Evolutionary conservation across 352 stramenopile genomes (phyloP).

Genomic region (Pythium oligandrum): DNA sequence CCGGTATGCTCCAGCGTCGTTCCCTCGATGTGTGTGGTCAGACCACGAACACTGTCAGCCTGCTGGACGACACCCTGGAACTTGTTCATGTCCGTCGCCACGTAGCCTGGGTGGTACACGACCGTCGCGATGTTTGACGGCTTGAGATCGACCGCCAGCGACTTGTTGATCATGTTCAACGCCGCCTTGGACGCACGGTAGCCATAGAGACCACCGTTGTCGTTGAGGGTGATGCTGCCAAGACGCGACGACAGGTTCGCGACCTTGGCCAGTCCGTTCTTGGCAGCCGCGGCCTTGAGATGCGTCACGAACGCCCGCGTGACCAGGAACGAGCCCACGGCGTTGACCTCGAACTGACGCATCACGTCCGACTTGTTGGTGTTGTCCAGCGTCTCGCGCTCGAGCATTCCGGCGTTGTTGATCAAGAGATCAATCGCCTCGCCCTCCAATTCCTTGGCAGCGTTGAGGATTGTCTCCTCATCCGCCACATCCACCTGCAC

Average conservation of each 20-base stretch:
- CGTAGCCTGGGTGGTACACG: slow-evolving; percentile 45
- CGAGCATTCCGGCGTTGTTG: slow-evolving; percentile 59
- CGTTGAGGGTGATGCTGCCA: slow-evolving; percentile 45
- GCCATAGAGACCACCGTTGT: slow-evolving; percentile 38
- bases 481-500: slow-evolving; percentile 35
- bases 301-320: slow-evolving; percentile 42
- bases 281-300: slow-evolving; percentile 22
- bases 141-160: slow-evolving; percentile 36
- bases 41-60: slow-evolving; percentile 24
- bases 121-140: slow-evolving; percentile 32
- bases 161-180: slow-evolving; percentile 60
- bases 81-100: slow-evolving; percentile 43
- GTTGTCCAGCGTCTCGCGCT: slow-evolving; percentile 17
- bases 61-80: slow-evolving; percentile 21
- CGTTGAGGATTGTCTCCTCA: slow-evolving; percentile 32
- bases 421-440: slow-evolving; percentile 49
- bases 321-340: slow-evolving; percentile 49
- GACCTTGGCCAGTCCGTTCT: slow-evolving; percentile 22
- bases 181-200: slow-evolving; percentile 68
- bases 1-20: slow-evolving; percentile 30
- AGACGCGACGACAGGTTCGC: slow-evolving; percentile 37
- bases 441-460: slow-evolving; percentile 28
- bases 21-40: slow-evolving; percentile 24
- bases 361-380: slow-evolving; percentile 41
- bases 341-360: slow-evolving; percentile 62